A percentile compares a stretch with the other conserved stretches of the same genome.
Conservation (phyloP, 345 rosid genomes). For the Noccaea caerulescens region DNA sequence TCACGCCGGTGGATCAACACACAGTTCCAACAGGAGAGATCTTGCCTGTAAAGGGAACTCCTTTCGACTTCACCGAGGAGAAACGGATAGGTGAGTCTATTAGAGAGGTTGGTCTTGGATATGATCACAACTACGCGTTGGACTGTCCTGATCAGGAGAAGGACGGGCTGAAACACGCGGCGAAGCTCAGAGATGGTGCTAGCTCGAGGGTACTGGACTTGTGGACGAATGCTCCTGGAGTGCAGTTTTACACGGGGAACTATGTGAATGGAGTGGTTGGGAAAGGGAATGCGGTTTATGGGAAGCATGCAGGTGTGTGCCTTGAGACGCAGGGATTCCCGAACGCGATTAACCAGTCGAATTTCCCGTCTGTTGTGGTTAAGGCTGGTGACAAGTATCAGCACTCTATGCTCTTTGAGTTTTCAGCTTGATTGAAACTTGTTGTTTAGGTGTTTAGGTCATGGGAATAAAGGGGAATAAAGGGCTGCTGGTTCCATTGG, state of each 20-base stretch:
- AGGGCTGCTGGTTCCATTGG: background rate
- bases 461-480: background rate
- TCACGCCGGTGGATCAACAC: slow-evolving; percentile 83
- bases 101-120: slow-evolving; percentile 81
- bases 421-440: slow-evolving; percentile 57
- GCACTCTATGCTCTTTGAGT: slow-evolving; percentile 83
- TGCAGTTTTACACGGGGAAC: slow-evolving; percentile 90
- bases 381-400: slow-evolving; percentile 78
- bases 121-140: slow-evolving; percentile 88
- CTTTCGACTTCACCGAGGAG: slow-evolving; percentile 79
- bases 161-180: slow-evolving; percentile 70
- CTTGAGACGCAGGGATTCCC: slow-evolving; percentile 95
- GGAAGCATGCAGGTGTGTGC: slow-evolving; percentile 83
- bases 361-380: slow-evolving; percentile 79
- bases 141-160: slow-evolving; percentile 68
- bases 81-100: slow-evolving; percentile 68
- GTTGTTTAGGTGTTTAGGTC: slow-evolving; percentile 6
- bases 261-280: slow-evolving; percentile 78
- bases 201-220: slow-evolving; percentile 74
- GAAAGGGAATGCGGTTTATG: slow-evolving; percentile 75
- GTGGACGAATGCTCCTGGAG: slow-evolving; percentile 86
- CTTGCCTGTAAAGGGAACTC: slow-evolving; percentile 71
- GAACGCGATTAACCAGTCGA: slow-evolving; percentile 75
- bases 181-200: slow-evolving; percentile 61
- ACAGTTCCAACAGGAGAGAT: slow-evolving; percentile 86